Conservation (phyloP, 495 filamentous ascomycete genomes). For the Daldinia grandis region DNA sequence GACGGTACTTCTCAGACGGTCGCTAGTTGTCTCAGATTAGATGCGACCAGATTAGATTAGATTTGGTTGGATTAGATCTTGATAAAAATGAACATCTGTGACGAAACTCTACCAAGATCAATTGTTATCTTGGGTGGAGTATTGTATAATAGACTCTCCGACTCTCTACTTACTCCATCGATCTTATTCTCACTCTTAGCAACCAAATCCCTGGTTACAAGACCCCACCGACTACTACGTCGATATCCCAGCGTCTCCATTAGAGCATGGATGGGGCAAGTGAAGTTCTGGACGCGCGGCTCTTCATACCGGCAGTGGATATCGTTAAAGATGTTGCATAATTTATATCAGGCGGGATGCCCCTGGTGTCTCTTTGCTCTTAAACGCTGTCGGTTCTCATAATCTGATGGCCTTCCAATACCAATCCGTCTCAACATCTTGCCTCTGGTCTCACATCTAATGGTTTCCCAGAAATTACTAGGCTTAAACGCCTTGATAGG, state of each 20-base stretch:
- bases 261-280: background rate
- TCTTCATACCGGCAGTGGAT: background rate
- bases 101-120: no score
- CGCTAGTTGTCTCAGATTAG: no score
- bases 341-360: background rate
- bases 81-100: no score
- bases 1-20: no score
- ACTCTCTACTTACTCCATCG: no score
- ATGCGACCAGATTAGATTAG: no score
- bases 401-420: background rate
- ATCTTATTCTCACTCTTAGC: no score
- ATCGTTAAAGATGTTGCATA: background rate
- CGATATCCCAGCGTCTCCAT: background rate
- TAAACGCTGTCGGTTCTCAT: background rate
- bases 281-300: background rate
- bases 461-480: background rate
- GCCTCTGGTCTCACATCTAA: background rate
- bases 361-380: background rate
- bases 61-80: no score
- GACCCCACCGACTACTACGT: background rate
- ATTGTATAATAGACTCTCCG: no score
- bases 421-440: background rate
- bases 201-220: background rate
- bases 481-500: slow-evolving; percentile 11
- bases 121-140: no score